Base-by-base conservation (phyloP, 2,329 filamentous ascomycete species). In the Knoxdaviesia proteae region DNA sequence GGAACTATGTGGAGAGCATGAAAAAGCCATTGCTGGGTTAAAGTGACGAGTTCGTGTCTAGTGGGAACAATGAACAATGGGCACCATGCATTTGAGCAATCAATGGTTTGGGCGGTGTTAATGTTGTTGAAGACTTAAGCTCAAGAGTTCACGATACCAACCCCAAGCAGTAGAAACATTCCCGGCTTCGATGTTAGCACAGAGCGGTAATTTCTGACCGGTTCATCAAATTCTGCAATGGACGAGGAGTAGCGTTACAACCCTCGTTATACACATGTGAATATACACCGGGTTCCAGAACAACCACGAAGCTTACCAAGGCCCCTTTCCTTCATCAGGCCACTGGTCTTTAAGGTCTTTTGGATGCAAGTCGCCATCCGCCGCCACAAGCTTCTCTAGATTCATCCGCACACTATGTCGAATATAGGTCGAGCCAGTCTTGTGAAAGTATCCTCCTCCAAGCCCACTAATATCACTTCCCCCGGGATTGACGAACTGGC, bases 271-370 rank as follows among this genome's bases (percentile, higher is more conserved):
- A 3, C 2, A 20, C 20, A 20, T 20, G 20, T 20, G 20, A 20
- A 20, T 20, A 20, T 20, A 20, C 20, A 20, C 20, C 20, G 20
- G 20, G 20, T 20, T 20, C 20, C 20, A 20, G 3, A 20, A 20
- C 20, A 20, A 20, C 20, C 20, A 20, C 3, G 20, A 20, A 20
- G 20, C 2, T 40, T 36, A 44, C 39, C 45, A 46, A 5, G 44
- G 34, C n/a, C 44, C 45, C 20, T 32, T 33, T 6, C 45, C 45
- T 11, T 46, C 42, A 35, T 46, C 42, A 6, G 45, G 45, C 45
- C 45, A 46, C 36, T 46, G 45, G 30, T 44, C 45, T 5, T 30
- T 30, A 20, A 39, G 30, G 29, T 33, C 44, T 34, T 37, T 34
- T 8, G 9, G 41, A 41, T 38, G 34, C 5, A 30, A 29, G 9